Evolutionary conservation across 306 rosid genomes (phyloP), one percentile per base, ranked within the genome.

Genomic region (Medicago lupulina): DNA sequence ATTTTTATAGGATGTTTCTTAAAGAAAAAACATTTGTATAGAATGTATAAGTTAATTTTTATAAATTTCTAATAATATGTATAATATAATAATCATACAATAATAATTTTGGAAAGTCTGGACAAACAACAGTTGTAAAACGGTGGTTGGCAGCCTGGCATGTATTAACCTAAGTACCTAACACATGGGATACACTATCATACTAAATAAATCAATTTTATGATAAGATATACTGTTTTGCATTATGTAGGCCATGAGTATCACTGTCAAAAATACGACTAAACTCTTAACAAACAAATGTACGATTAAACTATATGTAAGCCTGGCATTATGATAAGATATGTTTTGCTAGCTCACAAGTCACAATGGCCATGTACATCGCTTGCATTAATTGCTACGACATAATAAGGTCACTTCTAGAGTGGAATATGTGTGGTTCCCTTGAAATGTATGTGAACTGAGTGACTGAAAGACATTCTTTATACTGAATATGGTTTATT

Each of bases 191-290:
- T 54, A 57, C 63, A 57, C 36, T 57, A 57, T 17, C 28, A 19
- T 12, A 54, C 60, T 18, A 57, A 10, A 21, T 6, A 57, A 57
- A 9, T 55, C 34, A 19, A 55, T 55, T 55, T 19, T 19, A 9
- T 19, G 62, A 9, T 10, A 57, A 34, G 38, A 34, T 34, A 34
- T 34, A 34, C 38, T 0, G 7, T 17, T 57, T 21, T 57, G 62
- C 62, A 57, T 57, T 57, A 57, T 57, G 63, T 57, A 57, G 63
- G 63, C n/a, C 63, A 57, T 4, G 8, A 21, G 36, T 57, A 57
- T 57, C 63, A 57, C 21, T 57, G 63, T 57, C 36, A 57, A 57
- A 19, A 18, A 57, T 57, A 21, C n/a, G n/a, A 57, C 23, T 57
- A 46, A 46, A 46, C 16, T 46, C 51, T 13, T 46, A 13, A 46